Percentiles rank a stretch among this genome's conserved stretches.
phyloP scores from a whole-genome alignment of 1,139 yeast species.

The Debaryomyces sp. region DNA sequence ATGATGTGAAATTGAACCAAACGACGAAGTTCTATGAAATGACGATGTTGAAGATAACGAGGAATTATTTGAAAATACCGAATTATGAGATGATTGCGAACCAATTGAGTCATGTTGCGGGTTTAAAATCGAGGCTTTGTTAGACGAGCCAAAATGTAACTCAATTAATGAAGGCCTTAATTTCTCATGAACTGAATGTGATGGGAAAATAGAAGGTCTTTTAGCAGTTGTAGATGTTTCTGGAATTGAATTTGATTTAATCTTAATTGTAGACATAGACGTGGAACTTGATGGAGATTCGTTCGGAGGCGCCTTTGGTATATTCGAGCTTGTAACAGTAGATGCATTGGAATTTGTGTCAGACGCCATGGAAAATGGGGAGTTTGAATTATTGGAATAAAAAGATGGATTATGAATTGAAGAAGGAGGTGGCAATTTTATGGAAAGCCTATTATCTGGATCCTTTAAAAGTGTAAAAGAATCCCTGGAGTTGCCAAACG shows the following conservation, averaged over 20 bases:
- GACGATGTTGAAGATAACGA: constrained; percentile 37
- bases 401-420: constrained; percentile 16
- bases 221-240: constrained; percentile 15
- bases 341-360: constrained; percentile 6
- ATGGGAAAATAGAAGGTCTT: constrained; percentile 24
- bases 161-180: constrained; percentile 49
- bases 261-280: constrained; percentile 4
- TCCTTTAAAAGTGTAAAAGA: constrained; percentile 7
- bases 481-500: constrained; percentile 6
- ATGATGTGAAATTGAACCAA: constrained; percentile 21
- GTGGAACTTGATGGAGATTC: constrained; percentile 5
- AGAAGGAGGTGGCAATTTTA: constrained; percentile 25
- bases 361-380: constrained; percentile 7
- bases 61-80: constrained; percentile 38
- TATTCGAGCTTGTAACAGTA: neutral
- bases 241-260: constrained; percentile 13
- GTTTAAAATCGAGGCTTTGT: constrained; percentile 8
- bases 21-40: constrained; percentile 27
- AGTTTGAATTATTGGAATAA: constrained; percentile 2
- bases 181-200: constrained; percentile 28
- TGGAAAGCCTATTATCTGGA: constrained; percentile 12
- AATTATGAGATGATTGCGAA: constrained; percentile 34
- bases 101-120: constrained; percentile 27
- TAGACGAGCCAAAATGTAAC: constrained; percentile 27
- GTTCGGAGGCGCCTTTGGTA: constrained; percentile 1